Conservation (phyloP, 177 flowering plant species). For the Tripterygium wilfordii region DNA sequence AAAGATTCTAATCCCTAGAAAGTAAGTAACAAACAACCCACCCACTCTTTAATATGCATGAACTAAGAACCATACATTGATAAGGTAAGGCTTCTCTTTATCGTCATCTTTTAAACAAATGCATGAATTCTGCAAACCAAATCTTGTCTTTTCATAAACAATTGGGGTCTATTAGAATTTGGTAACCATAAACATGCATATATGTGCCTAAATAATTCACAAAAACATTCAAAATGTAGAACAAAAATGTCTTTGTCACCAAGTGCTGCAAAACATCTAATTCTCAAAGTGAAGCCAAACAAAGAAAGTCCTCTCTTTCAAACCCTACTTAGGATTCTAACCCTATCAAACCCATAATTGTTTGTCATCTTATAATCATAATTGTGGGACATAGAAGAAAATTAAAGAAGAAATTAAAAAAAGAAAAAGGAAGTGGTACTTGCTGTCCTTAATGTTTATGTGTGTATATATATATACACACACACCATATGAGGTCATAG, state of each 20-base stretch:
- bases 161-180: neutral
- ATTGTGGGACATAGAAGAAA: conserved; percentile 10
- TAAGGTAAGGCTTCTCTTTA: too few species aligned
- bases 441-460: neutral
- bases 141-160: conserved; percentile 10
- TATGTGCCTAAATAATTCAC: conserved; percentile 20
- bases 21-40: too few species aligned
- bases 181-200: conserved; percentile 11
- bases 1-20: conserved; percentile 23
- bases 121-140: conserved; percentile 9
- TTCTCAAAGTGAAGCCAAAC: neutral
- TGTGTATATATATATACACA: too few species aligned
- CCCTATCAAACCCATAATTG: neutral
- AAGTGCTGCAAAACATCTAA: too few species aligned
- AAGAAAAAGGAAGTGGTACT: too few species aligned
- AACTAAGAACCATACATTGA: too few species aligned
- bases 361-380: neutral
- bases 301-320: neutral
- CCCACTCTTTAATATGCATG: conserved; percentile 2
- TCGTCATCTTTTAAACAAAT: conserved; percentile 12
- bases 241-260: conserved; percentile 13
- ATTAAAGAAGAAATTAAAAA: conserved; percentile 2
- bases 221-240: neutral
- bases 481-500: too few species aligned
- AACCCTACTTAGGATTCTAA: conserved; percentile 27